Base-by-base conservation (phyloP, 176 grass and related monocot species). In the Oryza meyeriana region DNA sequence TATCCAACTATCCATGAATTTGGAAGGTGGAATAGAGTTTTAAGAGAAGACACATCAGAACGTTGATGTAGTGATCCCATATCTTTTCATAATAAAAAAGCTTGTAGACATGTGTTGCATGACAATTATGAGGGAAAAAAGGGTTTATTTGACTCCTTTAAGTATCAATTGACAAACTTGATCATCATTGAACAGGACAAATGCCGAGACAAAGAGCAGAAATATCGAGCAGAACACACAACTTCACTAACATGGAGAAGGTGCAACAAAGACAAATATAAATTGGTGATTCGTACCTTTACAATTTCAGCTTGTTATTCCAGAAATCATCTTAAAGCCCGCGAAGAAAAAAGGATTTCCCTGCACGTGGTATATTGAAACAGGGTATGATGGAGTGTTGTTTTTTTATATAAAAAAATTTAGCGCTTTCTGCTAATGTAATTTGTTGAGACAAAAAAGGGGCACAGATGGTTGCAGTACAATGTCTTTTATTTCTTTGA, bases 71-170 rank as follows among this genome's bases (percentile, higher is more conserved):
- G 65, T 30, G 13, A 28, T 0, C 24, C 12, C 18, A 26, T 72
- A 75, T 31, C 31, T 71, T 77, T 30, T 71, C 24, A 71, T 77
- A 71, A 61, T 40, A 8, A 61, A 77, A 66, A 83, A 38, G 79
- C 59, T 25, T 17, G 61, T 4, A 78, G 35, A 55, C 27, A 78
- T 42, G 28, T 30, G 64, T 78, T 66, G 63, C 73, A 57, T 42
- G 39, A 25, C 18, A 39, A 27, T 41, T 26, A 33, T 41, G 17
- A 55, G 33, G 27, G 44, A 25, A 45, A 10, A n/a, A 31, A 61
- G 9, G 2, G 2, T 41, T 32, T 47, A 26, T 9, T 45, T 31
- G 30, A 18, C 35, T 47, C 11, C 9, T 64, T 32, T 64, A 75
- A 85, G 29, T 22, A 35, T 5, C 6, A 26, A 48, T 39, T 68